Percentiles rank a stretch among this genome's conserved stretches.
phyloP scores from a whole-genome alignment of 1,284 basidiomycete species.

The Ustilago loliicola region DNA sequence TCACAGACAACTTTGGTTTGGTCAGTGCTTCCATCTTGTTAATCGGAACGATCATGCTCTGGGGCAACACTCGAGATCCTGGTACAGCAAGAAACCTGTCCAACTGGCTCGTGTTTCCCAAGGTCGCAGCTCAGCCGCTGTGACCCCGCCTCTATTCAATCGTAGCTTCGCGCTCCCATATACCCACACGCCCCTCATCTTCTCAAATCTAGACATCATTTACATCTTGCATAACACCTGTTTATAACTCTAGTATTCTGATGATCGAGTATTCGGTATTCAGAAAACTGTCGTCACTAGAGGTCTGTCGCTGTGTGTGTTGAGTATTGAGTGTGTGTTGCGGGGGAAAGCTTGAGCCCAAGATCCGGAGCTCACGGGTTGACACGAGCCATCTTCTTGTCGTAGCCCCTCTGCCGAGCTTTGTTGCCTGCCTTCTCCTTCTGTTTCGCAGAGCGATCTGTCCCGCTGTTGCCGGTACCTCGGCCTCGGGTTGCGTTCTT shows the following conservation, averaged over 20 bases:
- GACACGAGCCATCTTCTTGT: conserved; percentile 52
- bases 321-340: background rate
- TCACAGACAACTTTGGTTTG: conserved; percentile 46
- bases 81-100: conserved; percentile 36
- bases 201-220: background rate
- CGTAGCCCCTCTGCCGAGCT: conserved; percentile 40
- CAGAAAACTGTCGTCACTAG: background rate
- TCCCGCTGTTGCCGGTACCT: conserved; percentile 44
- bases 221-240: background rate
- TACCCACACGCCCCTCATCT: conserved; percentile 19
- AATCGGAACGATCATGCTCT: conserved; percentile 44
- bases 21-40: conserved; percentile 40
- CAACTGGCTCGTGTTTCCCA: conserved; percentile 50
- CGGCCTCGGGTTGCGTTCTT: conserved; percentile 37
- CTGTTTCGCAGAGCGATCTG: conserved; percentile 42
- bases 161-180: background rate
- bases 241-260: background rate
- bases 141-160: background rate
- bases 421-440: conserved; percentile 58
- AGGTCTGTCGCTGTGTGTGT: background rate
- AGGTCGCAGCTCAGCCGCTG: conserved; percentile 24
- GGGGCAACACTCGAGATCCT: conserved; percentile 43
- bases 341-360: background rate
- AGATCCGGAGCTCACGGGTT: conserved; percentile 1
- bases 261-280: conserved; percentile 7